These are phyloP conservation scores for Dissophora ornata DNA, from an alignment of 192 early-diverging fungal genomes.

Conservation along the genomic window DNA sequence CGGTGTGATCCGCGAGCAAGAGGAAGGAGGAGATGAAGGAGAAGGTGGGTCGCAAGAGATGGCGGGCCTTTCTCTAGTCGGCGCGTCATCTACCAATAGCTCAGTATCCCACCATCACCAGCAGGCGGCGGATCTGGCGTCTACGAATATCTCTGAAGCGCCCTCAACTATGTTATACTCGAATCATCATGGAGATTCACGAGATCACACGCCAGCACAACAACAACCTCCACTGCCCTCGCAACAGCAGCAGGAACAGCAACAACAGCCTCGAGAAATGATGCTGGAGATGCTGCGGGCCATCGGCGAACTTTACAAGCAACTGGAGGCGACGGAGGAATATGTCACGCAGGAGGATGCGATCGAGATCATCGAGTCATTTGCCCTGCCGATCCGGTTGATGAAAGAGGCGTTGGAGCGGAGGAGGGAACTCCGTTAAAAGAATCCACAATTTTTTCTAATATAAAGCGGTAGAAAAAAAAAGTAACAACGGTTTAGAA, in stretches of 20 bases:
- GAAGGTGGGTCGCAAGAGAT: constrained; percentile 3
- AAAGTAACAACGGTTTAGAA: too few relatives aligned
- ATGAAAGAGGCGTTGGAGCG: constrained; percentile 51
- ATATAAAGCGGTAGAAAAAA: too few relatives aligned
- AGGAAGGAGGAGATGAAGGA: not conserved
- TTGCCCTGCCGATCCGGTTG: constrained; percentile 34
- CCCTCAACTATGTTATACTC: too few relatives aligned
- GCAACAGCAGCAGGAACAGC: constrained; percentile 6
- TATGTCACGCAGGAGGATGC: constrained; percentile 45
- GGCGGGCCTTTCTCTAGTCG: constrained; percentile 5
- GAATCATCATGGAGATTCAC: too few relatives aligned
- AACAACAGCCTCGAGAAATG: constrained; percentile 30
- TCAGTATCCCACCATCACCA: too few relatives aligned
- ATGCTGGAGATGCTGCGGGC: constrained; percentile 41
- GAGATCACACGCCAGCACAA: not conserved
- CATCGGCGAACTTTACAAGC: constrained; percentile 42
- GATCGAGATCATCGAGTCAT: constrained; percentile 43
- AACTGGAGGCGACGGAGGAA: constrained; percentile 43
- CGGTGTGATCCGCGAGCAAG: constrained; percentile 13
- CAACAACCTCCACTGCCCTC: not conserved
- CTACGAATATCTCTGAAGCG: too few relatives aligned
- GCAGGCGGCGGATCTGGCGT: too few relatives aligned
- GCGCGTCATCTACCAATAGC: too few relatives aligned
- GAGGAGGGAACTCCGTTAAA: constrained; percentile 10
- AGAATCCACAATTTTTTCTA: too few relatives aligned